Evolutionary conservation across 306 rosid species (phyloP).

Genomic region (Acacia melanoxylon): DNA sequence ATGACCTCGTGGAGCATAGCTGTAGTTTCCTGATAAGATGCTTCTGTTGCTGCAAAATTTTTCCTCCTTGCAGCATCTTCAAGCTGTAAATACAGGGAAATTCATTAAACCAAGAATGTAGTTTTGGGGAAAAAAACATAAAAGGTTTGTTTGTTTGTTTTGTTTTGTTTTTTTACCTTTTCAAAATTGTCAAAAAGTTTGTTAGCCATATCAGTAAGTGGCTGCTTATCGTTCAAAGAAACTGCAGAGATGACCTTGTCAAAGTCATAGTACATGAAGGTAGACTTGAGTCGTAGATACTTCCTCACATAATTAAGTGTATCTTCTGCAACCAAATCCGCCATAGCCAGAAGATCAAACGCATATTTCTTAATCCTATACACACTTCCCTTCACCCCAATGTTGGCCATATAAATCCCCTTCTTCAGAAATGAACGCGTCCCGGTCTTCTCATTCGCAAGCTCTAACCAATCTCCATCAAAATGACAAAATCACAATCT

Average conservation of each 20-base stretch:
- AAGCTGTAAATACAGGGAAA: constrained; percentile 51
- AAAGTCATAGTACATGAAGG: constrained; percentile 84
- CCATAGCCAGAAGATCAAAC: constrained; percentile 88
- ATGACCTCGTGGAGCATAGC: constrained; percentile 80
- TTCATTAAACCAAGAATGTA: background rate
- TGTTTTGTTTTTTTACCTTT: constrained; percentile 43
- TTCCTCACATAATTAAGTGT: constrained; percentile 75
- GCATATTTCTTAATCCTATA: constrained; percentile 70
- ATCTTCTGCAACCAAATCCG: constrained; percentile 71
- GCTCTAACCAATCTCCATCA: constrained; percentile 40
- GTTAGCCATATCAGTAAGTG: constrained; percentile 72
- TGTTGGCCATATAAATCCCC: constrained; percentile 68
- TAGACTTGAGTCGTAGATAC: constrained; percentile 79
- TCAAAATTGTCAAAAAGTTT: constrained; percentile 80
- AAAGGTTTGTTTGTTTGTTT: background rate
- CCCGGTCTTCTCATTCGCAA: constrained; percentile 78
- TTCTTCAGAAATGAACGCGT: constrained; percentile 80
- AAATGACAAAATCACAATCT: constrained; percentile 5
- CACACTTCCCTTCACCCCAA: constrained; percentile 70
- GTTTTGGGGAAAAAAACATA: background rate
- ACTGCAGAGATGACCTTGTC: constrained; percentile 81
- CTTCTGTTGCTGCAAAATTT: background rate
- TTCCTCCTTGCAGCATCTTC: constrained; percentile 72
- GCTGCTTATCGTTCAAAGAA: constrained; percentile 58
- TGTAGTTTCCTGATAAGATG: constrained; percentile 65